phyloP scores from a whole-genome alignment of 1,139 yeast species.

The Entelexis sorbosivorans region DNA sequence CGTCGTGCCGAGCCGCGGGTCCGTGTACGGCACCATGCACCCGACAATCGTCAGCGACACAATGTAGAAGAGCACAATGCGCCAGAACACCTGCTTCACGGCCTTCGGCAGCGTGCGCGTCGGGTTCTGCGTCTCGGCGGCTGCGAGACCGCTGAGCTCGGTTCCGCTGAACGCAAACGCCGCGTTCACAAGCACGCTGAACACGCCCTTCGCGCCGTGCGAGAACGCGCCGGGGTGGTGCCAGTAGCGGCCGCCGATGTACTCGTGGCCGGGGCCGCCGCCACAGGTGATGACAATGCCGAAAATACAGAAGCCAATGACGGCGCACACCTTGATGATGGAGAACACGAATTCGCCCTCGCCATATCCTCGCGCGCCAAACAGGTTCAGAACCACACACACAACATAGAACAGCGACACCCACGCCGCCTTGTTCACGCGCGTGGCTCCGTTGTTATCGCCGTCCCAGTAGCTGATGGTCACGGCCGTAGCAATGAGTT shows the following conservation, averaged over 20 bases:
- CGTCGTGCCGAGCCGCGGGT: constrained; percentile 36
- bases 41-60: constrained; percentile 51
- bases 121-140: constrained; percentile 58
- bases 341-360: constrained; percentile 61
- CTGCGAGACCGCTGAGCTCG: constrained; percentile 72
- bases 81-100: constrained; percentile 58
- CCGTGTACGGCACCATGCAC: constrained; percentile 52
- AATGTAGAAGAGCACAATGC: constrained; percentile 56
- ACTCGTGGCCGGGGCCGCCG: constrained; percentile 34
- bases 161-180: constrained; percentile 74
- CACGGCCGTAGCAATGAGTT: constrained; percentile 68
- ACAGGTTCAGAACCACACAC: constrained; percentile 47
- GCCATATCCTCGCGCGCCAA: constrained; percentile 66
- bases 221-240: constrained; percentile 53
- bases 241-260: constrained; percentile 57
- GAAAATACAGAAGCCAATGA: constrained; percentile 52
- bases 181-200: constrained; percentile 70
- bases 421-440: constrained; percentile 51
- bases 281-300: constrained; percentile 56
- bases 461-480: constrained; percentile 58
- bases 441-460: constrained; percentile 33
- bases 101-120: constrained; percentile 60
- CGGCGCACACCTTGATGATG: constrained; percentile 48
- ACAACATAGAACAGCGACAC: constrained; percentile 52
- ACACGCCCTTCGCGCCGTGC: constrained; percentile 67